Percentiles rank a stretch among this genome's conserved stretches.
Conservation (phyloP, 2,329 filamentous ascomycete species). For the Plectosphaerella sp. region DNA sequence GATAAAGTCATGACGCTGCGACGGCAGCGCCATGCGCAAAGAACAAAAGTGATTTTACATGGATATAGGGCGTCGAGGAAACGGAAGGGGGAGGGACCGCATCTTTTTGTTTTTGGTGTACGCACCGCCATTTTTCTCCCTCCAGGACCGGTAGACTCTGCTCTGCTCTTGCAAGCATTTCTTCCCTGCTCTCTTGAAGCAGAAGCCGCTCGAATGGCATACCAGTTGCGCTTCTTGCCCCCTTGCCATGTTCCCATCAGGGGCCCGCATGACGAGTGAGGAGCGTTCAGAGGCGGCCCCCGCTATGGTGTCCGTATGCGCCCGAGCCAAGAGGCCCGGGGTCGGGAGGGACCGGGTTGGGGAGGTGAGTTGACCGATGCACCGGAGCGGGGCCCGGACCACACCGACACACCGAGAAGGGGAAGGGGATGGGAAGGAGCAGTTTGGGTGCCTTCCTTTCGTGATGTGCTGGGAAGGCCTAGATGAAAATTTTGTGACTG, state of each 20-base stretch:
- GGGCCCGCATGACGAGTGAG: neutral
- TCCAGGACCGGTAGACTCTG: neutral
- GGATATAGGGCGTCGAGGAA: neutral
- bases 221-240: neutral
- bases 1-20: slow-evolving; percentile 2
- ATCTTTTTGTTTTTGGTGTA: neutral
- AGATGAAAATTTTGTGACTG: too few relatives aligned
- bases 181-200: neutral
- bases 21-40: slow-evolving; percentile 25
- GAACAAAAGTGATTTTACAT: neutral
- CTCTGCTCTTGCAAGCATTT: neutral
- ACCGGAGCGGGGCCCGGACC: too few relatives aligned
- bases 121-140: neutral
- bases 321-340: neutral
- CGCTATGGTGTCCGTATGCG: neutral
- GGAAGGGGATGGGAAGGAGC: too few relatives aligned
- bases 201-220: neutral
- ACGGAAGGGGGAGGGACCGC: neutral
- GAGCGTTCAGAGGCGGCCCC: too few relatives aligned
- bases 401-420: too few relatives aligned
- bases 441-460: too few relatives aligned
- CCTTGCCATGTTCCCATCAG: neutral
- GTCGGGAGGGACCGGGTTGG: neutral
- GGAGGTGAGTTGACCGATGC: neutral
- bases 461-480: too few relatives aligned